Conservation (phyloP, 495 filamentous ascomycete genomes). For the Neurospora sp. region DNA sequence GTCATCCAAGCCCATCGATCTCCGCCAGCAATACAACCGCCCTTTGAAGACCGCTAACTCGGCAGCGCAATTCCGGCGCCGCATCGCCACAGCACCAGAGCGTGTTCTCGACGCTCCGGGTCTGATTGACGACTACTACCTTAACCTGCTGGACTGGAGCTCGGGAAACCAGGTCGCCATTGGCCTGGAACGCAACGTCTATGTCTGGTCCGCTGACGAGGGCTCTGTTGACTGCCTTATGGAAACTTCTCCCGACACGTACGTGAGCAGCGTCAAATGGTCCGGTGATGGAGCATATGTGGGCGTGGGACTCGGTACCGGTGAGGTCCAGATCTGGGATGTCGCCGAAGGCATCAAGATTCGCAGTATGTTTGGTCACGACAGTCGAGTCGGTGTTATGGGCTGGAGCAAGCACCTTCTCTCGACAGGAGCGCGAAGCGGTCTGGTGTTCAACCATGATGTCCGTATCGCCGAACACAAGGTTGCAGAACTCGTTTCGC, state of each 20-base stretch:
- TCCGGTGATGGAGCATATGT: constrained; percentile 95
- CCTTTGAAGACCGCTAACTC: constrained; percentile 70
- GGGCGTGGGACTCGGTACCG: constrained; percentile 84
- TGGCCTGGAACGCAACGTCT: constrained; percentile 90
- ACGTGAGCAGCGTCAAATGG: constrained; percentile 98
- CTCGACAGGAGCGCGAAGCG: constrained; percentile 87
- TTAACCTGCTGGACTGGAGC: constrained; percentile 97
- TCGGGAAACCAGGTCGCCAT: constrained; percentile 96
- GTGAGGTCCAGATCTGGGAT: constrained; percentile 99
- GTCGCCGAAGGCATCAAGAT: constrained; percentile 91
- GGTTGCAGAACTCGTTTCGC: constrained; percentile 87
- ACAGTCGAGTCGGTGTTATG: constrained; percentile 93
- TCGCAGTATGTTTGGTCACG: constrained; percentile 96
- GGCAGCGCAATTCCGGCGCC: constrained; percentile 75
- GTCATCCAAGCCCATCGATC: constrained; percentile 94
- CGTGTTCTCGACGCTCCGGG: constrained; percentile 96
- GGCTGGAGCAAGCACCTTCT: constrained; percentile 97
- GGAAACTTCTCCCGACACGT: constrained; percentile 80
- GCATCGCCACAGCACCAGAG: constrained; percentile 89
- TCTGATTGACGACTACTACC: constrained; percentile 95
- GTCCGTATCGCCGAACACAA: constrained; percentile 97
- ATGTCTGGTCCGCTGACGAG: constrained; percentile 97
- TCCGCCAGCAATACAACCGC: constrained; percentile 95
- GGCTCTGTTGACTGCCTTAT: constrained; percentile 78
- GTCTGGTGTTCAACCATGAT: constrained; percentile 98